Evolutionary conservation across 2,329 filamentous ascomycete species (phyloP), one percentile per base, ranked within the genome.

Genomic region (Pseudofabraea citricarpa): DNA sequence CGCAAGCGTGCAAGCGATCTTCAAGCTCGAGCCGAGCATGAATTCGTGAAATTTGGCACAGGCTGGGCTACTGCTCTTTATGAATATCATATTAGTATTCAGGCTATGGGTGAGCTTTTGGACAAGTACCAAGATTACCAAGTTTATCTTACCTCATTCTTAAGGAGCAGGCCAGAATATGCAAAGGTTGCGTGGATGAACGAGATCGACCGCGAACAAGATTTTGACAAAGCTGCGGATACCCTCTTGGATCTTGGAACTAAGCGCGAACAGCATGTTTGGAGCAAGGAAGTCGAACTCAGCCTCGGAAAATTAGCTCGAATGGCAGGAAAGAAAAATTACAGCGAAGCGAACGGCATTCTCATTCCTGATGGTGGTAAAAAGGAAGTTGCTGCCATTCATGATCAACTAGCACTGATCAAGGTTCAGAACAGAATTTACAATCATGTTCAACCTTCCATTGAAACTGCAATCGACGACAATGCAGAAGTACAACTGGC

Each of bases 141-240:
- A 40, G 68, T 69, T n/a, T 84, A 81, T 56, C 77, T 95, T 43
- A 95, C 89, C 1, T 73, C 74, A 40, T 98, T 90, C 56, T 72
- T 98, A 37, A 80, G 87, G 32, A 82, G 79, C 43, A 79, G 82
- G 50, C 77, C 81, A 0, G 75, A 82, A 49, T 80, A 89, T 49
- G 83, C 84, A 21, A 88, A 88, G 56, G 74, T 98, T 35, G 83
- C 84, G 38, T 98, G 93, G 93, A 95, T 98, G 67, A 94, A 98
- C 61, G 90, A 97, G 60, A 76, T 97, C 6, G 74, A 82, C 47
- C 75, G 78, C 19, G 87, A 93, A 59, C 74, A 81, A 46, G 81
- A 95, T 55, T 89, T 89, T 50, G 71, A 78, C 10, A 76, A 79
- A 44, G 90, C 91, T 9, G 83, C 85, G 5, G 69, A 79, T 32